phyloP scores from a whole-genome alignment of 345 rosid species.

The Bruguiera sexangula region DNA sequence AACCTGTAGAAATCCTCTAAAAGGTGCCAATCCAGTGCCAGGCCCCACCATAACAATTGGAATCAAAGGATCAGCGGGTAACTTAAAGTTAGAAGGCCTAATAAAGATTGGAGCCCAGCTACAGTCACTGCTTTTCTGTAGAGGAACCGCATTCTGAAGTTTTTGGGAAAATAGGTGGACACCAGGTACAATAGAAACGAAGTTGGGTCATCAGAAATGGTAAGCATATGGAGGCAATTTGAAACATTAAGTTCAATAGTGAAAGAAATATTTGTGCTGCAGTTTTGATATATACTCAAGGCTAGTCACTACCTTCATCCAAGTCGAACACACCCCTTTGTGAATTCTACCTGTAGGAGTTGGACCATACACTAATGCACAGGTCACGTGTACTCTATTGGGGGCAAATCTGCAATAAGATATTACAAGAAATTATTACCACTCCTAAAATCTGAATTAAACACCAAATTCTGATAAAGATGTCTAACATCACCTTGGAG shows the following conservation, averaged over 20 bases:
- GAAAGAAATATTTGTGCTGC: not conserved
- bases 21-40: constrained; percentile 36
- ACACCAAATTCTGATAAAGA: not conserved
- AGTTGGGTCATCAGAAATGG: not conserved
- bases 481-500: constrained; percentile 25
- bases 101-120: constrained; percentile 33
- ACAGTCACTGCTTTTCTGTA: constrained; percentile 26
- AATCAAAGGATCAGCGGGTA: constrained; percentile 27
- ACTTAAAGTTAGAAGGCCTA: constrained; percentile 31
- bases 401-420: constrained; percentile 24
- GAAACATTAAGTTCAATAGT: not conserved
- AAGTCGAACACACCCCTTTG: constrained; percentile 33
- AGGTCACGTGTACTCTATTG: constrained; percentile 30
- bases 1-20: constrained; percentile 33
- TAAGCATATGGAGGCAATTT: not conserved
- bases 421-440: not conserved
- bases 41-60: constrained; percentile 36
- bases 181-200: not conserved
- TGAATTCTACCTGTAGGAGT: constrained; percentile 32
- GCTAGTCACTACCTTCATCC: constrained; percentile 27
- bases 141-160: constrained; percentile 26
- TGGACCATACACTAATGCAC: constrained; percentile 30
- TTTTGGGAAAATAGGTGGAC: not conserved
- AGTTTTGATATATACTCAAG: not conserved
- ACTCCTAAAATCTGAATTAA: not conserved